Conservation (phyloP, 176 grass and related monocot genomes). For the Cenchrus purpureus region DNA sequence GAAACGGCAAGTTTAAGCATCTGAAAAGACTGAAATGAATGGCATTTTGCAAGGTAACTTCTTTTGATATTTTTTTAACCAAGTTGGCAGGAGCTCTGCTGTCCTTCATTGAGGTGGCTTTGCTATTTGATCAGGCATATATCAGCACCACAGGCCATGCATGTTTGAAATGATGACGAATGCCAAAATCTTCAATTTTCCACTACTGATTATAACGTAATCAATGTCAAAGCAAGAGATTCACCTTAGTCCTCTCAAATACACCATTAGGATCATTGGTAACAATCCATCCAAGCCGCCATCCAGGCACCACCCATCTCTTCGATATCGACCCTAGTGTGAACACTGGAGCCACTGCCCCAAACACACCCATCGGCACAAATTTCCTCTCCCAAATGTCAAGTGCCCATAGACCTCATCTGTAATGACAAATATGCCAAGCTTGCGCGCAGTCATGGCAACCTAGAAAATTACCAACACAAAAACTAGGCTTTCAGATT, state of each 20-base stretch:
- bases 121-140: not conserved
- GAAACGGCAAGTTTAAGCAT: not conserved
- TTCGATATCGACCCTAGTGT: slow-evolving; percentile 80
- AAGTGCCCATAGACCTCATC: slow-evolving; percentile 79
- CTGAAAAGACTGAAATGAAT: too few species aligned
- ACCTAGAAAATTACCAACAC: slow-evolving; percentile 39
- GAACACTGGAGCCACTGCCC: slow-evolving; percentile 54
- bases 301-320: slow-evolving; percentile 80
- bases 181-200: not conserved
- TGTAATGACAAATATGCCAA: slow-evolving; percentile 74
- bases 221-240: not conserved
- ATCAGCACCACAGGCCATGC: not conserved
- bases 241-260: slow-evolving; percentile 64
- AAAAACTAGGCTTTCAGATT: not conserved
- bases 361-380: slow-evolving; percentile 71
- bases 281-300: slow-evolving; percentile 88
- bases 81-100: too few species aligned
- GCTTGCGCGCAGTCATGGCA: slow-evolving; percentile 58
- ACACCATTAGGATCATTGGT: slow-evolving; percentile 57
- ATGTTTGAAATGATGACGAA: not conserved
- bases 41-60: not conserved
- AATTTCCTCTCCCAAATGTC: slow-evolving; percentile 62
- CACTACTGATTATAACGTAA: not conserved
- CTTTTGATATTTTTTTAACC: not conserved
- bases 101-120: not conserved